Evolutionary conservation across 148 eudicot genomes (phyloP), one percentile per base, ranked within the genome.

Genomic region (Diospyros lotus): DNA sequence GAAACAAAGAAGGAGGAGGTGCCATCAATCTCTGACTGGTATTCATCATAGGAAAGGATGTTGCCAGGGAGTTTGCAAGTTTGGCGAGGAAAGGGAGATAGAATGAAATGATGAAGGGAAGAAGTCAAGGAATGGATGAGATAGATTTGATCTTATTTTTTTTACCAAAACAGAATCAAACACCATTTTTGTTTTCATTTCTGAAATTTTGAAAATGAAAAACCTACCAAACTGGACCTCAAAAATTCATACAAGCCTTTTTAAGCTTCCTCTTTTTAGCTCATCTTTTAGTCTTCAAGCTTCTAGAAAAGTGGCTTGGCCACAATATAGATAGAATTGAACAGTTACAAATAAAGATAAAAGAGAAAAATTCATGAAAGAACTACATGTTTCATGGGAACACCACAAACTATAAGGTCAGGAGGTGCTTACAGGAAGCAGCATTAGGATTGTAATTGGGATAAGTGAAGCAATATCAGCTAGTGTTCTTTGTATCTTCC

Each of bases 381-480:
- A 46, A 41, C 28, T 54, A 17, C 38, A 75, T 28, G 53, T 52
- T 55, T 64, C 39, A 10, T 38, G 46, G 43, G 61, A 73, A 42
- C 53, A 74, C 45, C 4, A 46, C 52, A 67, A 67, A 56, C 15
- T 9, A 64, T 10, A 53, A 38, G 56, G 11, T 43, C 43, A 54
- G 45, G 28, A 62, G 73, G 28, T 56, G 38, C 83, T 86, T 72
- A 86, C 86, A 28, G 89, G 89, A 64, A 83, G 58, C 61, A 86
- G 75, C 86, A 86, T 86, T 40, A 86, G 71, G 64, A 83, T 86
- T 45, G 81, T 83, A 54, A 86, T 68, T 5, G 84, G 89, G 68
- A 83, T 65, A 40, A 86, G 83, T 5, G 80, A 79, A 50, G 80
- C 83, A 67, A 86, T 58, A 68, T 86, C 89, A 66, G 74, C 56